Evolutionary conservation across 2,329 filamentous ascomycete species (phyloP), one percentile per base, ranked within the genome.

Genomic region (Talaromyces sp.): DNA sequence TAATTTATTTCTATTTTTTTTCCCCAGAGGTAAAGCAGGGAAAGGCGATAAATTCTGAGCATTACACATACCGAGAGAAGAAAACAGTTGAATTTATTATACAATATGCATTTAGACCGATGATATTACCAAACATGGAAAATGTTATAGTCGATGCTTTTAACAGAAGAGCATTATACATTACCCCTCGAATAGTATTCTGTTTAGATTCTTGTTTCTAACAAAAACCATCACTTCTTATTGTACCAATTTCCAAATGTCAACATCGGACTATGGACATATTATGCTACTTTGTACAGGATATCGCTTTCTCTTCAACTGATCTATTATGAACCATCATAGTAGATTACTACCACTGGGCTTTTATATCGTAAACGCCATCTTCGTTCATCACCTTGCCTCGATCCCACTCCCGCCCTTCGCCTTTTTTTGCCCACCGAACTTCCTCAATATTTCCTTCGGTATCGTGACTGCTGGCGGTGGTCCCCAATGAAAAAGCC

Each of bases 341-440:
- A n/a, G 9, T 38, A 38, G 35, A 35, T 17, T 19, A 46, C 59
- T 70, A 75, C 82, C 82, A 86, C 17, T 77, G 72, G 32, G 81
- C 77, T 62, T 77, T 78, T 26, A 83, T 68, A 52, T 79, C 76
- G 51, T 86, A 76, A 65, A 79, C 73, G 2, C 83, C 85, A 67
- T 85, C 79, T 9, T 80, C 79, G 64, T 82, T 79, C 50, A 86
- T 69, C 26, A 83, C 79, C 68, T 89, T 88, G 1, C 87, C 87
- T 53, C 82, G 77, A 77, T 88, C 86, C 86, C 86, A 89, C 68
- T 87, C 87, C 61, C 86, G 80, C 1, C 80, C 75, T 70, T 93
- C 87, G 0, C 89, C 89, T 60, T 77, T 80, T 68, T 86, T 89
- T 41, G 83, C 81, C 91, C 91, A 96, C 56, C 79, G 83, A 2